A percentile compares a stretch with the other conserved stretches of the same genome.
phyloP scores from a whole-genome alignment of 208 protist genomes.

The Crithidia expoeki region DNA sequence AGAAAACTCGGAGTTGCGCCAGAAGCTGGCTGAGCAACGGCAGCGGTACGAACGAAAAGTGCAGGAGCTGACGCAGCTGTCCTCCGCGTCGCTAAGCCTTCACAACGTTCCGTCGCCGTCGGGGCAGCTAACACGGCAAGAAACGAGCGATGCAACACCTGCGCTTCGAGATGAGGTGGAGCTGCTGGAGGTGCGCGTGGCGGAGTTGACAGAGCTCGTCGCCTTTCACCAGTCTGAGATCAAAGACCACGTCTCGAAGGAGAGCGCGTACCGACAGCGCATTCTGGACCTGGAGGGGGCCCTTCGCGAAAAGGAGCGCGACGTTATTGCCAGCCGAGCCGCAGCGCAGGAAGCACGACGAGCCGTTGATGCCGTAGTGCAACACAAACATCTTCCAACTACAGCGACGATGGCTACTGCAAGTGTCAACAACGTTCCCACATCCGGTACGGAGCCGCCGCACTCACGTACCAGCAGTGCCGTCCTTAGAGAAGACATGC shows the following conservation, averaged over 20 bases:
- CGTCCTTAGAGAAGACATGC: constrained; percentile 28
- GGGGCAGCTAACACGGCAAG: neutral
- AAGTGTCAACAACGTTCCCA: neutral
- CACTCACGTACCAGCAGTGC: constrained; percentile 25
- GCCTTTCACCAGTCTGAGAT: constrained; percentile 64
- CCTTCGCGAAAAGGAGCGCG: constrained; percentile 32
- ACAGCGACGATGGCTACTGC: neutral
- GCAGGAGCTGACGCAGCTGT: constrained; percentile 5
- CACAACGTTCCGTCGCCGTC: neutral
- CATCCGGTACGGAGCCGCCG: neutral
- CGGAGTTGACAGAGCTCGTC: constrained; percentile 45
- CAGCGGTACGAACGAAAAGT: neutral
- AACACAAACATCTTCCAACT: neutral
- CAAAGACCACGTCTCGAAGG: constrained; percentile 44
- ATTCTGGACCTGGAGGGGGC: constrained; percentile 57
- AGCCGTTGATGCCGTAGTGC: neutral
- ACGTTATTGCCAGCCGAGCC: constrained; percentile 10
- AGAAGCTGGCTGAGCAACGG: constrained; percentile 1
- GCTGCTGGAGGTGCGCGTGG: constrained; percentile 34
- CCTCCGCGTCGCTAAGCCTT: neutral
- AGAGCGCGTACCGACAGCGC: constrained; percentile 58
- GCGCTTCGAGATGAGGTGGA: constrained; percentile 26
- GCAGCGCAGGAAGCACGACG: constrained; percentile 28
- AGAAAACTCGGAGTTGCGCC: constrained; percentile 20
- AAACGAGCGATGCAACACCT: constrained; percentile 3